Base-by-base conservation (phyloP, 768 basidiomycete species). In the Boletus rubescentipes region DNA sequence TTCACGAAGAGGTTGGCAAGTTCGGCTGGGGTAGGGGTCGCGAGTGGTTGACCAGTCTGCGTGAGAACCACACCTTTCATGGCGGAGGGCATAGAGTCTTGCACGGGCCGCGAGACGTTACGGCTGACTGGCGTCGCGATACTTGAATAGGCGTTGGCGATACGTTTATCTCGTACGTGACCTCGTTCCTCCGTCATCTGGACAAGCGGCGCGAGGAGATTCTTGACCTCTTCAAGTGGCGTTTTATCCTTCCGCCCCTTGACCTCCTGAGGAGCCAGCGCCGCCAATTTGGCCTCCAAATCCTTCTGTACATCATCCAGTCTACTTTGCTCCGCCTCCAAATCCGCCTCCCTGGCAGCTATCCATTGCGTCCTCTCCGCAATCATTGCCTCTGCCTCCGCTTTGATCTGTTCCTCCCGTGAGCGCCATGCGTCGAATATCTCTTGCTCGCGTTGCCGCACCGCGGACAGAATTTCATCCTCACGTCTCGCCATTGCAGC, bases 41-140 rank as follows among this genome's bases (percentile, higher is more conserved):
- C 76, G 8, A 93, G 74, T 2, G 78, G 74, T 64, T 91, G 84
- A 9, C 91, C 91, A 0, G 91, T 91, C 9, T 85, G 75, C 0
- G 91, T 91, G 35, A 92, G 75, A 30, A 93, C 77, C 36, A 93
- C 87, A 3, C 91, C 85, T 65, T 86, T 86, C 85, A 87, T 87
- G 1, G 85, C 85, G 4, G 81, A 83, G 23, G 60, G 64, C n/a
- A 61, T 53, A 21, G 59, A 67, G 11, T 75, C 75, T 29, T 66
- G 57, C 23, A 15, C 5, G 1, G 47, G 59, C 48, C 65, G 66
- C 11, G 67, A 60, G 7, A 72, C 57, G 23, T 58, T 61, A 30
- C 80, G 78, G 29, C 68, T 74, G 14, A 79, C 69, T 0, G 87
- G 86, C 3, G 87, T 87, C 42, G 80, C 77, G 54, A 70, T 26